Percentiles rank a stretch among this genome's conserved stretches.
phyloP scores from a whole-genome alignment of 164 flowering plant species.

The Macadamia integrifolia region DNA sequence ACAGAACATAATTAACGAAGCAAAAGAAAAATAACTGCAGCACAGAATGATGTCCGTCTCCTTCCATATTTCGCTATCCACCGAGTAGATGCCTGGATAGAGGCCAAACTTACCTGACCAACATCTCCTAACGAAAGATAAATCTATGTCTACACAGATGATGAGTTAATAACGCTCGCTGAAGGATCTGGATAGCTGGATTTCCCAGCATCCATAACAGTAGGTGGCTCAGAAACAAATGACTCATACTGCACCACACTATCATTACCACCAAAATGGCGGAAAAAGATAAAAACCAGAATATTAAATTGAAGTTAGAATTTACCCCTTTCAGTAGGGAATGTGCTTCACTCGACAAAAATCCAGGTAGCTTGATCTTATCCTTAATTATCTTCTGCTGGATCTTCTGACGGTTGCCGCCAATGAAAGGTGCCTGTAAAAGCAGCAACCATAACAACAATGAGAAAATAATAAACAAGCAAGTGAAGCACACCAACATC shows the following conservation, averaged over 20 bases:
- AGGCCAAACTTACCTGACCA: no score
- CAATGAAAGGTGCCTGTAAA: slow-evolving; percentile 75
- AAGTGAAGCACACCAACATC: no score
- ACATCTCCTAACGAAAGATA: no score
- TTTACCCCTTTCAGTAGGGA: slow-evolving; percentile 80
- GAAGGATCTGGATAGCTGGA: no score
- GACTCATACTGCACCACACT: background rate
- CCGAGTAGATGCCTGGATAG: background rate
- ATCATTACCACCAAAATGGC: background rate
- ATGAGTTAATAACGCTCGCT: background rate
- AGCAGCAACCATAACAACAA: background rate
- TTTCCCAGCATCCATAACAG: no score
- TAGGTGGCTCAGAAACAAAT: no score
- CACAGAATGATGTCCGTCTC: background rate
- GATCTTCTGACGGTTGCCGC: slow-evolving; percentile 65
- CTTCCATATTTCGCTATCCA: background rate
- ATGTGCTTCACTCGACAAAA: slow-evolving; percentile 82
- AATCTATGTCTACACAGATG: background rate
- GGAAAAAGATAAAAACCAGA: background rate
- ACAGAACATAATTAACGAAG: no score
- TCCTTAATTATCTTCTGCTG: slow-evolving; percentile 89
- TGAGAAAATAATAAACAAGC: no score
- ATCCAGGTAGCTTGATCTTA: slow-evolving; percentile 76
- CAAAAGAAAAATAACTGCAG: background rate
- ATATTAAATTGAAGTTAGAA: background rate